Percentiles rank a stretch among this genome's conserved stretches.
phyloP scores from a whole-genome alignment of 23 red algal species.

The Pyropia haitanensis region DNA sequence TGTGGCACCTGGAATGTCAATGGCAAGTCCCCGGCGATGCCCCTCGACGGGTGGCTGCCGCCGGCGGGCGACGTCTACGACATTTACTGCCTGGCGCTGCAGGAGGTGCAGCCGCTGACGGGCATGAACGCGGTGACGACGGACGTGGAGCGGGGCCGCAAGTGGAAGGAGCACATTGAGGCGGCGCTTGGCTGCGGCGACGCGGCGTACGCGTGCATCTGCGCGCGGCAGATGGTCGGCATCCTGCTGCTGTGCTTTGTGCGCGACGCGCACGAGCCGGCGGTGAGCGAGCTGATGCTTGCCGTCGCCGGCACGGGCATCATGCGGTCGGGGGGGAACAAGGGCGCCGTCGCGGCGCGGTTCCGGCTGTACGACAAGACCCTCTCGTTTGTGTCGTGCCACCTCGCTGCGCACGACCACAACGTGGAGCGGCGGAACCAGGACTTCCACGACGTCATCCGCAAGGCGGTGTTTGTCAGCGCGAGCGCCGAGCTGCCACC shows the following conservation, averaged over 20 bases:
- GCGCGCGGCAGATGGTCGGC: constrained; percentile 76
- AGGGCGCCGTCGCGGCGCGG: constrained; percentile 78
- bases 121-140: constrained; percentile 81
- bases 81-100: constrained; percentile 76
- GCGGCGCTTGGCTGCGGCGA: constrained; percentile 9
- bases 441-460: constrained; percentile 79
- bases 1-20: constrained; percentile 96
- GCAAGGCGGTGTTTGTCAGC: constrained; percentile 62
- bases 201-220: constrained; percentile 38
- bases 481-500: too few species aligned
- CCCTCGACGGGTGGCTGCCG: constrained; percentile 39
- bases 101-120: constrained; percentile 85
- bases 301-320: constrained; percentile 80
- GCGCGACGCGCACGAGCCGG: constrained; percentile 59
- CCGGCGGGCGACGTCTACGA: constrained; percentile 27
- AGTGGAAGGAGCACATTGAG: constrained; percentile 45
- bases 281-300: constrained; percentile 49
- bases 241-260: constrained; percentile 86
- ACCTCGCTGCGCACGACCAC: constrained; percentile 80
- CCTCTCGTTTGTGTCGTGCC: constrained; percentile 78
- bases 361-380: constrained; percentile 78
- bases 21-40: constrained; percentile 44
- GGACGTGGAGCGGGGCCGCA: constrained; percentile 47
- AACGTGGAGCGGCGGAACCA: constrained; percentile 79
- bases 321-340: constrained; percentile 80